Evolutionary conservation across 106 monocot species (phyloP), one percentile per base, ranked within the genome.

Genomic region (Agapanthus africanus): DNA sequence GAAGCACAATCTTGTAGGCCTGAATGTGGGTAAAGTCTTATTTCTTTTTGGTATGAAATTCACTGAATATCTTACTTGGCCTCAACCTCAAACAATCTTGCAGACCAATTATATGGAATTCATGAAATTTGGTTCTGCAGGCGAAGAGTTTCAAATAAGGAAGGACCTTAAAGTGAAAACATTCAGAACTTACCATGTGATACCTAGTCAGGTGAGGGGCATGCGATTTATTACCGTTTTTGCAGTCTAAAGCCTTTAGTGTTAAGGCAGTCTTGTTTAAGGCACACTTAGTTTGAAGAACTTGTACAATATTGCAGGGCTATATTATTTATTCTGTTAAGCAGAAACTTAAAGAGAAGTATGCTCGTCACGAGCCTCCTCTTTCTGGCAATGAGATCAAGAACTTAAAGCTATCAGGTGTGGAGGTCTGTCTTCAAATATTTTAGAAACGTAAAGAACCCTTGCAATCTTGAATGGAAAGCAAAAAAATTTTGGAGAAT

Each of bases 161-260:
- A 91, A 77, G 54, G 88, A 89, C 59, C 81, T 97, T 68, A 88
- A 84, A 79, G 95, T 97, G 65, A 97, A 74, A 70, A 84, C 95
- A 19, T 97, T 97, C 61, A 97, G 63, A 70, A 97, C 95, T 66
- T 91, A 89, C 64, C 95, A 97, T 80, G 74, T 68, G 37, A 80
- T 97, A 70, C 91, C 88, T 15, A 97, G 95, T 63, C 95, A 86
- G 88, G 95, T 79, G 39, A 71, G 52, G 16, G 33, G 30, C 37
- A 63, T 21, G 70, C 30, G 11, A 0, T 25, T 31, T 49, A 16
- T 56, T 14, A 19, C 33, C 60, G 21, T 76, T 7, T 46, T 11
- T 40, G 3, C 9, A 23, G 2, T 42, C 2, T 27, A 0, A n/a
- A 36, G 6, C 1, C 1, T 61, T 61, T 57, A 21, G 3, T 0